These are phyloP conservation scores for Phytopythium vexans DNA, from an alignment of 352 stramenopile genomes.

Conservation along the genomic window DNA sequence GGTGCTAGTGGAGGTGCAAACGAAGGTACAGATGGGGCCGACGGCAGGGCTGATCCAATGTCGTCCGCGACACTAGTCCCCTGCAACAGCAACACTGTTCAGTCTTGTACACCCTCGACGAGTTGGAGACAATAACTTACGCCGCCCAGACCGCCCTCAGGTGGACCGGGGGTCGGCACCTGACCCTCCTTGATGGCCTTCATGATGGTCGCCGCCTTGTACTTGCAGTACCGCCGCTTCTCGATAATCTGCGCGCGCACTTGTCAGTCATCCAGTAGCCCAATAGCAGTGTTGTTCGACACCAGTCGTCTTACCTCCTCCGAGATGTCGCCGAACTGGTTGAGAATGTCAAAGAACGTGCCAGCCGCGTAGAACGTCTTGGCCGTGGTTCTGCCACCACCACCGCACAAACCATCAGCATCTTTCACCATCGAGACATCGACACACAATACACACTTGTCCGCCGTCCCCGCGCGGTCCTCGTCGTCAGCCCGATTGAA, in stretches of 20 bases:
- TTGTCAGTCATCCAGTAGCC: not conserved
- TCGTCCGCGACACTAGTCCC: not conserved
- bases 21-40: slow-evolving; percentile 1
- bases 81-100: not conserved
- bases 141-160: slow-evolving; percentile 39
- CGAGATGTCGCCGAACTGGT: slow-evolving; percentile 91
- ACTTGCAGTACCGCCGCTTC: slow-evolving; percentile 94
- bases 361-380: slow-evolving; percentile 95
- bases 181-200: slow-evolving; percentile 94
- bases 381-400: slow-evolving; percentile 80
- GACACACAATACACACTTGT: slow-evolving; percentile 60
- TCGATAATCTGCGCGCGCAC: slow-evolving; percentile 55
- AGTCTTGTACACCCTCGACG: too few relatives aligned
- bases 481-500: slow-evolving; percentile 94
- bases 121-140: slow-evolving; percentile 14
- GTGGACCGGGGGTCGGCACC: slow-evolving; percentile 74
- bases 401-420: slow-evolving; percentile 6
- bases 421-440: not conserved
- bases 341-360: slow-evolving; percentile 96
- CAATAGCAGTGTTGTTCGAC: not conserved
- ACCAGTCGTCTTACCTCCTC: slow-evolving; percentile 51
- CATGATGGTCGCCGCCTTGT: slow-evolving; percentile 94
- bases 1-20: slow-evolving; percentile 16
- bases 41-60: not conserved
- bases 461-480: slow-evolving; percentile 85